Conservation (phyloP, 1,139 yeast species). For the Kodamaea anthophila region DNA sequence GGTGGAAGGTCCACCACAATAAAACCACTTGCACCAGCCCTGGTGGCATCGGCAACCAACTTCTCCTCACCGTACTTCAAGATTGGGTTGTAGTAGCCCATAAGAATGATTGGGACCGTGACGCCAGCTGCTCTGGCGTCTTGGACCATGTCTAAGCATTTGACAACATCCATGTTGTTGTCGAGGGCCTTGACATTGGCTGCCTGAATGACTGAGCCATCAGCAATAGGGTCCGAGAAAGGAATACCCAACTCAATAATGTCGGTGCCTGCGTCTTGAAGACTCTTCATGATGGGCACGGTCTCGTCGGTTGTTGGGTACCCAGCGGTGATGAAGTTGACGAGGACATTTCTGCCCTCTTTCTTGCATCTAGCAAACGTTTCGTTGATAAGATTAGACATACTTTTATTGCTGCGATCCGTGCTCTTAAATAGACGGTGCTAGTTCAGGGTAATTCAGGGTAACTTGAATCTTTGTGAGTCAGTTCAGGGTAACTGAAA, state of each 20-base stretch:
- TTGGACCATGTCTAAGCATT: constrained; percentile 63
- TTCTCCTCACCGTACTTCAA: constrained; percentile 83
- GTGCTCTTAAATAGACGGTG: constrained; percentile 6
- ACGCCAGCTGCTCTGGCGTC: constrained; percentile 81
- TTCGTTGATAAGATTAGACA: constrained; percentile 65
- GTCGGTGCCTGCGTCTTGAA: constrained; percentile 95
- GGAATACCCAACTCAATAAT: constrained; percentile 94
- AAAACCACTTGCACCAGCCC: constrained; percentile 93
- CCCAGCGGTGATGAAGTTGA: constrained; percentile 93
- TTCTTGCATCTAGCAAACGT: constrained; percentile 66
- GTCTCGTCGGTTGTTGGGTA: constrained; percentile 87
- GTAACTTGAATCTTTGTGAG: no score
- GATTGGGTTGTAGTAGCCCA: constrained; percentile 98
- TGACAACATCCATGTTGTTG: constrained; percentile 70
- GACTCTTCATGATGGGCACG: constrained; percentile 73
- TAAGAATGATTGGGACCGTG: constrained; percentile 78
- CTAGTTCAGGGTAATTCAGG: constrained; percentile 19
- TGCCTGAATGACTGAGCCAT: constrained; percentile 92
- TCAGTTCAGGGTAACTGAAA: constrained; percentile 17
- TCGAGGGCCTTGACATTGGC: constrained; percentile 75
- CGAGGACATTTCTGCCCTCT: constrained; percentile 80
- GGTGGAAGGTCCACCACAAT: constrained; percentile 96
- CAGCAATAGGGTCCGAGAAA: constrained; percentile 98
- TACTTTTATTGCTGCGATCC: constrained; percentile 14
- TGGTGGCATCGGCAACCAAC: constrained; percentile 68